Conservation (phyloP, 1,284 basidiomycete species). For the Rhodotorula sp. region DNA sequence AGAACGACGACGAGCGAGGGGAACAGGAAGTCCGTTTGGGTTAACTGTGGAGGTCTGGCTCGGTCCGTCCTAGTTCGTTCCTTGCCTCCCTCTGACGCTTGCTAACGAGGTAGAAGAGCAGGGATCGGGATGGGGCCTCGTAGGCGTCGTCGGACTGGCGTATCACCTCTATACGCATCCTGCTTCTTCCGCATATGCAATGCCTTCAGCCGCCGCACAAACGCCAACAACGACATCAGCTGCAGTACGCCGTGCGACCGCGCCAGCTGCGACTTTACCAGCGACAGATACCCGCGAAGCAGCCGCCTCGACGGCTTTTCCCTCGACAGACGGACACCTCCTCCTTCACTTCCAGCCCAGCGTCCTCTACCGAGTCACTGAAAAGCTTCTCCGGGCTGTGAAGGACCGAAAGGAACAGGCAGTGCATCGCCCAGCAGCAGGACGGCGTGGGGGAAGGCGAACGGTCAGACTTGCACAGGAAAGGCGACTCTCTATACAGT, state of each 20-base stretch:
- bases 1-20: too few species aligned
- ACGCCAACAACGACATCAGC: not conserved
- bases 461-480: not conserved
- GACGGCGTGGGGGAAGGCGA: not conserved
- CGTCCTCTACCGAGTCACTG: not conserved
- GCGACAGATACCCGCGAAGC: too few species aligned
- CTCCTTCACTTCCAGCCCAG: not conserved
- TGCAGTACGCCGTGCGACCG: not conserved
- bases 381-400: not conserved
- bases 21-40: too few species aligned
- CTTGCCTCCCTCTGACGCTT: not conserved
- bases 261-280: too few species aligned
- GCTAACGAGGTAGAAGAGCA: not conserved
- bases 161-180: not conserved
- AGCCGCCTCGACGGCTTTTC: too few species aligned
- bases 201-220: not conserved
- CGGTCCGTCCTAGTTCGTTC: too few species aligned
- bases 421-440: not conserved
- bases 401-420: too few species aligned
- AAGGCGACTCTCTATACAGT: slow-evolving; percentile 8
- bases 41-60: too few species aligned
- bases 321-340: not conserved
- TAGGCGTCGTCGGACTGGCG: not conserved
- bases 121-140: not conserved
- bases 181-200: not conserved